These are phyloP conservation scores for Suillus brevipes DNA, from an alignment of 768 basidiomycete genomes.

Conservation along the genomic window DNA sequence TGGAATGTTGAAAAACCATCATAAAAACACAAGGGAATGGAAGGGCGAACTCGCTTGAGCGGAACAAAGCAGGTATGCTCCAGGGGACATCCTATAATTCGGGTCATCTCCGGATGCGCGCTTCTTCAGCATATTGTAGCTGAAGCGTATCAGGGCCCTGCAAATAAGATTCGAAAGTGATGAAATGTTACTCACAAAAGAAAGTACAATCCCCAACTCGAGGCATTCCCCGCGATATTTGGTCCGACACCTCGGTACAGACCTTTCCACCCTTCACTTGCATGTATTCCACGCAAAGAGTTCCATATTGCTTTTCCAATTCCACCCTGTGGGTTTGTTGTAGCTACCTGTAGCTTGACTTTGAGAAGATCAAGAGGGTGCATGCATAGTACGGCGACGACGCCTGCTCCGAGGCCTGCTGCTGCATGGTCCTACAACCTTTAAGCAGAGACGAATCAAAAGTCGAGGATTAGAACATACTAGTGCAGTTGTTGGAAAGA, in stretches of 20 bases:
- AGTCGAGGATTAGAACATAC: conserved; percentile 16
- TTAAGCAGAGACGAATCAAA: neutral
- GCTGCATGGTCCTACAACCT: conserved; percentile 83
- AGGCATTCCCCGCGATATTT: conserved; percentile 93
- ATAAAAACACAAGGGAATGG: conserved; percentile 15
- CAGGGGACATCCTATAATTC: conserved; percentile 66
- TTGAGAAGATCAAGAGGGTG: conserved; percentile 97
- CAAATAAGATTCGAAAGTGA: conserved; percentile 1
- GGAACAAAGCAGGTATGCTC: conserved; percentile 82
- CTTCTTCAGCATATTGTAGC: conserved; percentile 93
- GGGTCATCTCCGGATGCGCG: conserved; percentile 70
- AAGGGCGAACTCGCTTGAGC: conserved; percentile 91
- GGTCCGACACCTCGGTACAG: conserved; percentile 88
- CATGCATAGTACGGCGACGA: conserved; percentile 91
- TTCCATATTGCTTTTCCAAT: conserved; percentile 75
- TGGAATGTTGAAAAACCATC: conserved; percentile 16
- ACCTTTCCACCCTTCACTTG: conserved; percentile 75
- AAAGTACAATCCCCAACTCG: conserved; percentile 98
- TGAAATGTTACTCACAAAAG: conserved; percentile 71
- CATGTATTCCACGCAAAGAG: conserved; percentile 72
- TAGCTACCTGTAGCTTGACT: conserved; percentile 89
- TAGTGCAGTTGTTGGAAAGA: conserved; percentile 42
- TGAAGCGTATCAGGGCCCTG: conserved; percentile 31
- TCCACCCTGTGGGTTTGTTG: conserved; percentile 56
- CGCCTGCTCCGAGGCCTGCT: conserved; percentile 91